Conservation (phyloP, 176 grass and related monocot genomes). For the Rhynchospora breviuscula region DNA sequence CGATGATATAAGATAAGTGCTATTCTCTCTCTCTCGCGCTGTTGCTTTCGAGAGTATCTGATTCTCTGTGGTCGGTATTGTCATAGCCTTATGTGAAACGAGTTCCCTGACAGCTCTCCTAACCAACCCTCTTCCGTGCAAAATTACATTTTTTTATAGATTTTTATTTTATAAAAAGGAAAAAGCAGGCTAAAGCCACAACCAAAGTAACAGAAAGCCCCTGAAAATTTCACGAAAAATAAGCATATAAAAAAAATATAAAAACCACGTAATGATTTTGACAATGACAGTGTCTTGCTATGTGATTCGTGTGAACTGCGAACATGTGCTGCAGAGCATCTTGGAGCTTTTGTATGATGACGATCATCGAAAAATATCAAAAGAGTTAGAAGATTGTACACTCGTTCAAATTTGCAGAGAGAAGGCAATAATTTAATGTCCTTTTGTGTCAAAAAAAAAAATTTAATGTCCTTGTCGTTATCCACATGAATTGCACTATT, state of each 20-base stretch:
- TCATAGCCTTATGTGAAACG: not conserved
- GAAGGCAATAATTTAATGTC: not conserved
- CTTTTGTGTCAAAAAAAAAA: too few relatives aligned
- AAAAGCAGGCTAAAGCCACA: too few relatives aligned
- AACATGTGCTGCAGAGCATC: not conserved
- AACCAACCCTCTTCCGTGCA: too few relatives aligned
- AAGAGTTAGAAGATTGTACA: not conserved
- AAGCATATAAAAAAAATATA: not conserved
- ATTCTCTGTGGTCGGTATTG: not conserved
- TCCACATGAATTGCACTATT: not conserved
- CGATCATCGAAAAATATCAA: too few relatives aligned
- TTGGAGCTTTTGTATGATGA: not conserved
- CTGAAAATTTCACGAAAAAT: not conserved
- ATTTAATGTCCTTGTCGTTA: not conserved
- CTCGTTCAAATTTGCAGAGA: not conserved
- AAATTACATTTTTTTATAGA: too few relatives aligned
- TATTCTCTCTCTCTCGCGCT: not conserved
- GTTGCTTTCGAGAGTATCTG: not conserved
- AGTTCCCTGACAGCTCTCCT: not conserved
- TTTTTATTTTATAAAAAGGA: too few relatives aligned
- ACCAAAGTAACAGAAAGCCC: not conserved
- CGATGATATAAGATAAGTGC: not conserved
- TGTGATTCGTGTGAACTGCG: not conserved
- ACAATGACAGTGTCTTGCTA: not conserved
- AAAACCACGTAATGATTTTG: not conserved